Base-by-base conservation (phyloP, 83 land plant species). In the Picea mariana region DNA sequence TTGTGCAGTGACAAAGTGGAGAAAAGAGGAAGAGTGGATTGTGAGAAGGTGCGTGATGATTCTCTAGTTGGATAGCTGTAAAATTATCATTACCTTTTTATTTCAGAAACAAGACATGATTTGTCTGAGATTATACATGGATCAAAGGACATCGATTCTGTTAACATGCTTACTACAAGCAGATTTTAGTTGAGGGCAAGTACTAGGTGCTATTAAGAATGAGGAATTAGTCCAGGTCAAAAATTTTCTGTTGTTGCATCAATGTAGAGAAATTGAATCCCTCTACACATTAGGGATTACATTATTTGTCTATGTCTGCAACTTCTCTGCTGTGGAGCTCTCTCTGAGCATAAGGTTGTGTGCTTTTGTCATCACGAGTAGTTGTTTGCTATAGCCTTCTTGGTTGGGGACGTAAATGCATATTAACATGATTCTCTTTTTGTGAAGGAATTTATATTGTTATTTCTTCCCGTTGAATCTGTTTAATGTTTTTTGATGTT, bases 151-250 rank as follows among this genome's bases (percentile, higher is more conserved):
- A 55, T 3, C 59, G 59, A 55, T 55, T 49, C 15, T 55, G 59
- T 55, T 55, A 12, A 55, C 59, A 55, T 55, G 26, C 59, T 40
- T 40, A 73, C 49, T 9, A 12, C 24, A 47, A 24, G 21, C 13
- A n/a, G 4, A 0, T 75, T 75, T 75, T 75, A 49, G 77, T 6
- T 75, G 77, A 75, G 52, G 55, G 77, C 16, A 44, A 75, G 7
- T 49, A 52, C 1, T 23, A 20, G 9, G 20, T 18, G 8, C 7
- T 42, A 8, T 38, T 40, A 17, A 71, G 44, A 71, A 40, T 38
- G 21, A 17, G 49, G 77, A 18, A 21, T 17, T 42, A 42, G 44
- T 47, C 11, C 6, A n/a, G 47, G 58, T 47, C 23, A 9, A 47
- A 9, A 38, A 3, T 21, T n/a, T 42, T 42, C 44, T 20, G 24